Evolutionary conservation across 2,329 filamentous ascomycete species (phyloP).

Genomic region (Mycosphaerella arachidis): DNA sequence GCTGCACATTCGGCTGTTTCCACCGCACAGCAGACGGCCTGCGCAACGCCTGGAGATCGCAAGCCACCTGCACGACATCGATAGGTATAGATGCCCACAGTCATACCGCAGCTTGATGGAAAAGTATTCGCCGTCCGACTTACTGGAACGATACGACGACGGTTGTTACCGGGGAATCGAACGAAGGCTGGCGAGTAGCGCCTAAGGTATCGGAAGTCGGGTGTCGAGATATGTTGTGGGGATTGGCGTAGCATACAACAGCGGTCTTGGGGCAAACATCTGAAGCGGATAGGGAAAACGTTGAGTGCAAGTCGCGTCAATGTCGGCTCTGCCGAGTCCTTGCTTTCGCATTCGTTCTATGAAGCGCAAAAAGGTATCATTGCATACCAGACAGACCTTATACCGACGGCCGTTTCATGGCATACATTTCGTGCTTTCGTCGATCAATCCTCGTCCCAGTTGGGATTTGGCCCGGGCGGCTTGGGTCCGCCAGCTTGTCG

Average conservation of each 20-base stretch:
- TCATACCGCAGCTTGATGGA: not conserved
- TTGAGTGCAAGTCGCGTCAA: not conserved
- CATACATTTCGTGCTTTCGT: not conserved
- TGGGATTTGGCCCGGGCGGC: constrained; percentile 87
- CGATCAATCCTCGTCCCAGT: constrained; percentile 60
- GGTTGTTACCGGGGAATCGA: no score
- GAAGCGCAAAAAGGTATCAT: not conserved
- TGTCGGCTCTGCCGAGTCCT: not conserved
- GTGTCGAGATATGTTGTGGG: no score
- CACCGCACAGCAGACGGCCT: not conserved
- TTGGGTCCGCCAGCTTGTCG: constrained; percentile 96
- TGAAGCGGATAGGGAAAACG: no score
- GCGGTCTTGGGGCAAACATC: no score
- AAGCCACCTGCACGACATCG: not conserved
- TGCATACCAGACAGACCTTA: not conserved
- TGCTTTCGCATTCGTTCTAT: not conserved
- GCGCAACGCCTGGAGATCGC: not conserved
- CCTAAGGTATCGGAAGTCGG: no score
- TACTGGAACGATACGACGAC: no score
- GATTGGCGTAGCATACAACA: no score
- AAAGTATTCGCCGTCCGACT: no score
- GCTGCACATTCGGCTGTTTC: not conserved
- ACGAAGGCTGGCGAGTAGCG: no score
- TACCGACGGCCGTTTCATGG: not conserved
- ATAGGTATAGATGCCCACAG: not conserved